Percentiles rank a stretch among this genome's conserved stretches.
These are phyloP conservation scores for Scenedesmus sp. DNA, from an alignment of 163 green algal genomes.

Conservation along the genomic window DNA sequence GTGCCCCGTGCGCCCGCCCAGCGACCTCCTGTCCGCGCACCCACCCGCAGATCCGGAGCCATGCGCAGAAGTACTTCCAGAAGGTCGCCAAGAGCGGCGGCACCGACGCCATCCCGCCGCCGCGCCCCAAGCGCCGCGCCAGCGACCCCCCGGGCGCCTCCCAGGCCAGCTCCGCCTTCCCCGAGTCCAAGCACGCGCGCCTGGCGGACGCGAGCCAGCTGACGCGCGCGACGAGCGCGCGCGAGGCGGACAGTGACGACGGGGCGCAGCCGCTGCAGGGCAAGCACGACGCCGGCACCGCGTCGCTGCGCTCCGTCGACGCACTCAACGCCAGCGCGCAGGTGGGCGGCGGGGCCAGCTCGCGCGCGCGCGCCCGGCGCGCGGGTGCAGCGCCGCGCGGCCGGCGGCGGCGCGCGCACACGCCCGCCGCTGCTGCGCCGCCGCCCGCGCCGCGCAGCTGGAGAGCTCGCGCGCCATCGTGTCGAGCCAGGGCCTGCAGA, in stretches of 20 bases:
- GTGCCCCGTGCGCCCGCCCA: neutral
- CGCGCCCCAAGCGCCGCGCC: conserved; percentile 67
- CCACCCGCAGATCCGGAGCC: conserved; percentile 70
- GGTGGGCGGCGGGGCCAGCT: too few species aligned
- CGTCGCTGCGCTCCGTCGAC: neutral
- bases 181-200: conserved; percentile 10
- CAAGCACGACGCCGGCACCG: conserved; percentile 9
- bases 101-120: conserved; percentile 70
- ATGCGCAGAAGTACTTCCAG: conserved; percentile 88
- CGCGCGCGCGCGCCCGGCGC: too few species aligned
- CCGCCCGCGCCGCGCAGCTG: neutral
- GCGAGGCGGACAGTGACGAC: conserved; percentile 29
- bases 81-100: conserved; percentile 80
- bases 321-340: neutral
- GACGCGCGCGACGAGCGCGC: neutral
- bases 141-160: conserved; percentile 14
- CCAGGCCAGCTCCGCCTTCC: conserved; percentile 1
- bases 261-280: conserved; percentile 20
- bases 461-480: conserved; percentile 13
- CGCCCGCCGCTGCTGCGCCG: too few species aligned
- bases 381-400: too few species aligned
- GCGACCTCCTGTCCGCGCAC: neutral
- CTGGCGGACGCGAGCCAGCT: neutral
- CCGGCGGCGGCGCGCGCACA: too few species aligned
- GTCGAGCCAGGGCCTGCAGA: conserved; percentile 22